Base-by-base conservation (phyloP, 2,329 filamentous ascomycete species). In the Colletotrichum lentis region DNA sequence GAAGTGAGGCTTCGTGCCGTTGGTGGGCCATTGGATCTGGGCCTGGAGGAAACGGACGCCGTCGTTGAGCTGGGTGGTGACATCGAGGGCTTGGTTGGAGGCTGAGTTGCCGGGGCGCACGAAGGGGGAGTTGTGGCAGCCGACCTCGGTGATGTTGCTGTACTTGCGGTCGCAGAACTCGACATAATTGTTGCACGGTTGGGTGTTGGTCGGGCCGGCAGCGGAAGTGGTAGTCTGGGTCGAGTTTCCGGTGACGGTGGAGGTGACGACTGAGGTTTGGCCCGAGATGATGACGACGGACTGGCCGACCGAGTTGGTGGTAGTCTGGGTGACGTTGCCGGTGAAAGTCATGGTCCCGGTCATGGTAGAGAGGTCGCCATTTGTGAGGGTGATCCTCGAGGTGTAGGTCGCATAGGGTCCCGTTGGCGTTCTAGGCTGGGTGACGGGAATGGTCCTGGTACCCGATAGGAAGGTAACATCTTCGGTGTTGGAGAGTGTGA, bases 91-190 rank as follows among this genome's bases (percentile, higher is more conserved):
- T 80, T 96, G 93, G 78, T 96, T 96, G 63, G 91, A 86, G 16
- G 89, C 92, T 11, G 90, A 86, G 77, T 91, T 94, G 72, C 90
- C 90, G 18, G 83, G 76, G 10, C 86, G 82, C 47, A 90, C 84
- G 76, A 96, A 96, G 12, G 92, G 91, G 49, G 91, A 93, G 81
- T 96, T 96, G 80, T 96, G 93, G 20, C 90, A 89, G 22, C 86
- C 88, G 1, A 96, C 86, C 73, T 91, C 84, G 64, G 92, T 94
- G 77, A 96, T 90, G 77, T 96, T 94, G 83, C 90, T 88, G 79
- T 94, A 96, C 73, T 88, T 89, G 67, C 92, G 87, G 6, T 79
- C 80, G 81, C 93, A 96, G 73, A 96, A 89, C 78, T 95, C 91
- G 27, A 90, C 80, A 72, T 92, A 88, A 76, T 89, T 88, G 79